Conservation (phyloP, 148 eudicot genomes). For the Beta vulgaris region DNA sequence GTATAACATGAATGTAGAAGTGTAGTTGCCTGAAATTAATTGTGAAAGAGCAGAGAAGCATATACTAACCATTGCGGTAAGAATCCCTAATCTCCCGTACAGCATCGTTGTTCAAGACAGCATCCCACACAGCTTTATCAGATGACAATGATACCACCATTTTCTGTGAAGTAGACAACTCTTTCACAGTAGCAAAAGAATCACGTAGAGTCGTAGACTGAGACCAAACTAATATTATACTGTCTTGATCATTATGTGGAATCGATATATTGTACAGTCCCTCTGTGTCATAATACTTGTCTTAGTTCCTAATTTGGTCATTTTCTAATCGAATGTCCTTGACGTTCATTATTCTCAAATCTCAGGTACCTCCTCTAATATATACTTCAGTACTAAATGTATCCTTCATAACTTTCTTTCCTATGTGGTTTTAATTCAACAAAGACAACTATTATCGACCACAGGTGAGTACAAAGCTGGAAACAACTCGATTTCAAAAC, state of each 20-base stretch:
- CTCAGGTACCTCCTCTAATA: not conserved
- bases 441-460: no score
- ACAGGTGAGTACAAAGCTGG: not conserved
- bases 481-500: not conserved
- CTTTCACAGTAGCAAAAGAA: conserved; percentile 12
- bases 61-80: conserved; percentile 48
- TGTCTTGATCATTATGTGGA: not conserved
- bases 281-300: not conserved
- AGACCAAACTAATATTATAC: not conserved
- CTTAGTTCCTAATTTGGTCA: not conserved
- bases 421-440: no score
- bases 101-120: conserved; percentile 76
- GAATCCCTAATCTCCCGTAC: conserved; percentile 72
- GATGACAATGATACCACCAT: conserved; percentile 83
- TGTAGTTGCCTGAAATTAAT: no score
- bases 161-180: conserved; percentile 38
- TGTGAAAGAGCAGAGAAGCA: not conserved
- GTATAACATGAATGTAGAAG: no score
- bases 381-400: no score
- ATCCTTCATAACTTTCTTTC: no score
- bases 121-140: conserved; percentile 85
- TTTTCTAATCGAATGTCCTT: not conserved
- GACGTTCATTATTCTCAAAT: not conserved
- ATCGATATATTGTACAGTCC: not conserved
- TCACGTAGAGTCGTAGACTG: not conserved